Conservation (phyloP, 257 asterid genomes). For the Ilex asprella region DNA sequence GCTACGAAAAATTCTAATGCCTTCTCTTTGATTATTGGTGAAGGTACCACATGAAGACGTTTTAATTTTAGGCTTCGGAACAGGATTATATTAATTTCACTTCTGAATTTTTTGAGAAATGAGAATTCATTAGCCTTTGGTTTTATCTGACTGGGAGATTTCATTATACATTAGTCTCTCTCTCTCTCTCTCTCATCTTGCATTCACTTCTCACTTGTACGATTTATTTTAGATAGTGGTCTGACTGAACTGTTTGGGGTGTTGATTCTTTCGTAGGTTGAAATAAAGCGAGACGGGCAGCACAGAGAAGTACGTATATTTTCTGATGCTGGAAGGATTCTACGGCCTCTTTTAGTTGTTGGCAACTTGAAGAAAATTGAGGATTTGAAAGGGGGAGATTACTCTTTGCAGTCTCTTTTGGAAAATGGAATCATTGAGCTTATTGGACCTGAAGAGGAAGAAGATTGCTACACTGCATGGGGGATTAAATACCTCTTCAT, state of each 20-base stretch:
- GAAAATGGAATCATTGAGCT: constrained; percentile 70
- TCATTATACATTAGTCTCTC: too few species aligned
- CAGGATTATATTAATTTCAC: too few species aligned
- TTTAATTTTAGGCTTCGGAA: too few species aligned
- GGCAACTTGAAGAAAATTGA: constrained; percentile 53
- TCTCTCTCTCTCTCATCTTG: too few species aligned
- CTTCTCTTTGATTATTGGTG: too few species aligned
- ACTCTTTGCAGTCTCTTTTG: constrained; percentile 52
- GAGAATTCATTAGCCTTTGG: too few species aligned
- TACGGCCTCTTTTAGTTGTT: constrained; percentile 88
- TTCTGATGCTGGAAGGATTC: constrained; percentile 90
- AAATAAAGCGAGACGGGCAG: constrained; percentile 66
- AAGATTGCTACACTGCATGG: constrained; percentile 88
- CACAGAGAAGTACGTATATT: constrained; percentile 79
- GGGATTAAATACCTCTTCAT: constrained; percentile 52
- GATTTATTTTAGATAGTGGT: not conserved
- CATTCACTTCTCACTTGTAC: too few species aligned
- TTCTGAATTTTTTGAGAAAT: too few species aligned
- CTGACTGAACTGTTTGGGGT: constrained; percentile 15
- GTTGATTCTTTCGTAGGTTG: constrained; percentile 46
- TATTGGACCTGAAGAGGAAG: constrained; percentile 95
- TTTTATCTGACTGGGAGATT: too few species aligned
- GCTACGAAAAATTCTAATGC: too few species aligned
- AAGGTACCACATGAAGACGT: too few species aligned
- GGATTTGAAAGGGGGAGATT: constrained; percentile 50